Evolutionary conservation across 352 stramenopile species (phyloP).

Genomic region (Peronospora farinosa): DNA sequence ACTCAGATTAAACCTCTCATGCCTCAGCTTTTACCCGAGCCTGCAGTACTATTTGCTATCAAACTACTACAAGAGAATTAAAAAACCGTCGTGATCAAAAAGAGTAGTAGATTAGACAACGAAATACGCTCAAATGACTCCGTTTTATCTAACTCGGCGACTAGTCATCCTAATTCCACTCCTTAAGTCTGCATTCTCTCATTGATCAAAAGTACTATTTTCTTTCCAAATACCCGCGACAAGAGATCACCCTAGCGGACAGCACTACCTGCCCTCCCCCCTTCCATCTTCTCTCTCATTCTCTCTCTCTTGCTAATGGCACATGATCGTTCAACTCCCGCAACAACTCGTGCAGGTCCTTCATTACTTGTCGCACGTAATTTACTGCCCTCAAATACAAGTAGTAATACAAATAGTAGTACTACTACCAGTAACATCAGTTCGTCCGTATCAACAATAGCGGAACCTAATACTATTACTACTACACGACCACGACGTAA

Average conservation of each 20-base stretch:
- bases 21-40: slow-evolving; percentile 37
- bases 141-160: no score
- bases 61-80: slow-evolving; percentile 19
- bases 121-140: not conserved
- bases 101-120: not conserved
- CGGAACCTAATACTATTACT: slow-evolving; percentile 4
- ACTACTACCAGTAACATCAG: slow-evolving; percentile 19
- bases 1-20: slow-evolving; percentile 37
- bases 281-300: slow-evolving; percentile 1
- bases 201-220: slow-evolving; percentile 14
- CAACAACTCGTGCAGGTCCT: slow-evolving; percentile 10
- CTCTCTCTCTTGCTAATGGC: slow-evolving; percentile 18
- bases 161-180: no score
- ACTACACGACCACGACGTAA: slow-evolving; percentile 11
- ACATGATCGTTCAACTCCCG: slow-evolving; percentile 24
- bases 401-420: slow-evolving; percentile 18
- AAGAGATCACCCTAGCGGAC: slow-evolving; percentile 4
- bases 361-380: slow-evolving; percentile 30
- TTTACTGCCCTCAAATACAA: slow-evolving; percentile 20
- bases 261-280: not conserved
- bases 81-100: no score
- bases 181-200: not conserved
- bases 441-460: slow-evolving; percentile 11
- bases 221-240: not conserved
- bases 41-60: slow-evolving; percentile 35